These are phyloP conservation scores for Kodamaea laetipori DNA, from an alignment of 805 yeast genomes.

Conservation along the genomic window DNA sequence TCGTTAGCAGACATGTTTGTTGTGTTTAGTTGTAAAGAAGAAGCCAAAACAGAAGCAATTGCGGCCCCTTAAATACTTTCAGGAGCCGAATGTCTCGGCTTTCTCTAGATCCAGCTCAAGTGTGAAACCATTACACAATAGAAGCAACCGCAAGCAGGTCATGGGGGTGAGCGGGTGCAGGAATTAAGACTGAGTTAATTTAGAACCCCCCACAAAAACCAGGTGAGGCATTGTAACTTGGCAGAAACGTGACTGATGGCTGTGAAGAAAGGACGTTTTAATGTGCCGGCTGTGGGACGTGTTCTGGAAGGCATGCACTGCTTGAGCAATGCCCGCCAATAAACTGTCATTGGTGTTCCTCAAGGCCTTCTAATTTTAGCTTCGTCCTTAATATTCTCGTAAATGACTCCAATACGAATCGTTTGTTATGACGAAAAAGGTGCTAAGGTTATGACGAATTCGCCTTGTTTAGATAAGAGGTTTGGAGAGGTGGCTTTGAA, in stretches of 20 bases:
- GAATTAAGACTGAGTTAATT: neutral
- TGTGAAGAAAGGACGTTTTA: no score
- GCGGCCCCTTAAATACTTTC: constrained; percentile 5
- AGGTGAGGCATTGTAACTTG: neutral
- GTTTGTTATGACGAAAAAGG: no score
- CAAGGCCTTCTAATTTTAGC: no score
- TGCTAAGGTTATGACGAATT: no score
- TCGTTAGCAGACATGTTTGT: constrained; percentile 30
- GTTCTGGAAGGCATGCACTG: no score
- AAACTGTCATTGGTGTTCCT: no score
- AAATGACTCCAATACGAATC: no score
- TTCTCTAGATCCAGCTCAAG: constrained; percentile 1
- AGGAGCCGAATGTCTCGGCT: constrained; percentile 2
- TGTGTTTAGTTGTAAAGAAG: neutral
- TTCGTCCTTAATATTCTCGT: no score
- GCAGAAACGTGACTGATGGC: constrained; percentile 2
- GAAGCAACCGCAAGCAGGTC: constrained; percentile 6
- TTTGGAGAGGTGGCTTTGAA: no score
- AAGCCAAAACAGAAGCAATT: neutral
- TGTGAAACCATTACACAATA: constrained; percentile 5
- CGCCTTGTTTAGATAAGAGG: no score
- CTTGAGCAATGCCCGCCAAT: no score
- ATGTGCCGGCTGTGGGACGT: no score
- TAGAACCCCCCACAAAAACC: neutral
- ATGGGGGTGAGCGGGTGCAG: constrained; percentile 4